phyloP scores from a whole-genome alignment of 1,139 yeast species.

The Scheffersomyces cryptocercus region DNA sequence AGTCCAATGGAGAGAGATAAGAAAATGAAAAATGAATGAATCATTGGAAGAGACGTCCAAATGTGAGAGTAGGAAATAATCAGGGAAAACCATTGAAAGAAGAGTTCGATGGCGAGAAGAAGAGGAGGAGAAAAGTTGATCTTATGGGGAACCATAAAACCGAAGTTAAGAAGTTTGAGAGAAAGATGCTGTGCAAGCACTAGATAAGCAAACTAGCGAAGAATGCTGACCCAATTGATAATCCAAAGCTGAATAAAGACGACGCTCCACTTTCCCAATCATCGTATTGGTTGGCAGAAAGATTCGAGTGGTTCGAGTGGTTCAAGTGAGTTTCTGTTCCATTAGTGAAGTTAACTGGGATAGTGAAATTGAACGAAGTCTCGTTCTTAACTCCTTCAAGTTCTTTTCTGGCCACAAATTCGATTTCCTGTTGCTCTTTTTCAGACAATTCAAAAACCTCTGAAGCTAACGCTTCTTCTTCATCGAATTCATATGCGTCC shows the following conservation, averaged over 20 bases:
- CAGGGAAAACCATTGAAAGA: too few relatives aligned
- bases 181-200: background rate
- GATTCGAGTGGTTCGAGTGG: background rate
- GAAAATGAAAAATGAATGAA: background rate
- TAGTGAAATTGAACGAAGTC: constrained; percentile 1
- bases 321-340: background rate
- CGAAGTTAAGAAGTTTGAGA: too few relatives aligned
- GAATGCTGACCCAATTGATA: constrained; percentile 21
- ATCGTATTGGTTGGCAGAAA: constrained; percentile 1
- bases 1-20: background rate
- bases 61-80: background rate
- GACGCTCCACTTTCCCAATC: constrained; percentile 20
- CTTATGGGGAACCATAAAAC: too few relatives aligned
- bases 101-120: too few relatives aligned
- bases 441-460: constrained; percentile 6
- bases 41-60: background rate
- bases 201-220: constrained; percentile 23
- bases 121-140: too few relatives aligned
- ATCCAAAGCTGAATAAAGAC: constrained; percentile 8
- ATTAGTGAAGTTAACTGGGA: background rate
- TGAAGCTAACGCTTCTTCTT: constrained; percentile 17
- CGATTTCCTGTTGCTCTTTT: constrained; percentile 3
- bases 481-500: constrained; percentile 15
- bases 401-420: background rate
- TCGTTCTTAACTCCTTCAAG: constrained; percentile 1